Evolutionary conservation across 2,329 filamentous ascomycete species (phyloP), one percentile per base, ranked within the genome.

Genomic region (Colletotrichum magnum): DNA sequence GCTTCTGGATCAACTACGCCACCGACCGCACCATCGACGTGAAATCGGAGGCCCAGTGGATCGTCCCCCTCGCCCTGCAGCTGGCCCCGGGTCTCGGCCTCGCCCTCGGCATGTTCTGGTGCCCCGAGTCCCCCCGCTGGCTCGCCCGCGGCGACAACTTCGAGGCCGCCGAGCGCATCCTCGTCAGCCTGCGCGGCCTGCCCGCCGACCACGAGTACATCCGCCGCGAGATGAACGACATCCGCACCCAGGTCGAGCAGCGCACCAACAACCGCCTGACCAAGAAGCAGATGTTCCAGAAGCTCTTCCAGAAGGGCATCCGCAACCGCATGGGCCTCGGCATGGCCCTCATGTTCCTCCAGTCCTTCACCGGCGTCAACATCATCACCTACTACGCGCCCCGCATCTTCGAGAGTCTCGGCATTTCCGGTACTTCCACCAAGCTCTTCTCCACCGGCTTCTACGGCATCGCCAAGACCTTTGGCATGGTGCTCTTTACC

Each of bases 351-450:
- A 80, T 81, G 78, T 78, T 79, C 41, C 70, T 79, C 5, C 77
- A 80, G 71, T 76, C 75, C 36, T 75, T 79, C 53, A 78, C 77
- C 0, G 77, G 88, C 53, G 85, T 87, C 71, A 87, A 90, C 75
- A 87, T 90, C 39, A 89, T 91, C 59, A 87, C 87, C 4, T 90
- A 90, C 77, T 91, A 90, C 73, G 73, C 76, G 2, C 75, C 76
- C 4, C 75, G 76, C 18, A 77, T 83, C 36, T 79, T 84, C 58
- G 76, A 78, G 71, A 80, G 75, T 13, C 77, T 82, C 5, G 82
- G 80, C 1, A 76, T 80, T 18, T 53, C 74, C 0, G 78, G 79
- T 0, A 81, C 77, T 10, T 74, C 75, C 0, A 70, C 75, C 6
- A 77, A 75, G 64, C 76, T 81, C 21, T 80, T 82, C 70, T 78